Conservation (phyloP, 73 alveolate species). For the Paramecium sonneborni region DNA sequence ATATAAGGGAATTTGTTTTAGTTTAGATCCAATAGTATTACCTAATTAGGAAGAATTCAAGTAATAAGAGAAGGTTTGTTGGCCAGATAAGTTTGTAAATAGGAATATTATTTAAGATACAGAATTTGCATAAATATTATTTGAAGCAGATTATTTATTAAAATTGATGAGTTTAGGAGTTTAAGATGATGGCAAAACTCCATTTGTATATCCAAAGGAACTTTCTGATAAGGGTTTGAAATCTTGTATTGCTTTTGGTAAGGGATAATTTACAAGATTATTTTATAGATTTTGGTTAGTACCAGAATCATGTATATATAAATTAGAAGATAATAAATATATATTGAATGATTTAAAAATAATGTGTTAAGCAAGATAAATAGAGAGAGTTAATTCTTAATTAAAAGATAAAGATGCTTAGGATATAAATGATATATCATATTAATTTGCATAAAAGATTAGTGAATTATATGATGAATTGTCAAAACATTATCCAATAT, state of each 20-base stretch:
- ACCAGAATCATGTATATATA: neutral
- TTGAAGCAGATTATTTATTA: neutral
- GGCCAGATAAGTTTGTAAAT: neutral
- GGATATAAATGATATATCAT: neutral
- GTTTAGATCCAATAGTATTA: neutral
- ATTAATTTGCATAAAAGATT: neutral
- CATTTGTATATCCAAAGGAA: neutral
- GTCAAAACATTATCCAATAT: neutral
- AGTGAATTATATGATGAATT: neutral
- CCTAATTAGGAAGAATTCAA: neutral
- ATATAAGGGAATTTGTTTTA: neutral
- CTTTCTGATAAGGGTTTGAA: neutral
- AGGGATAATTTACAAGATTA: neutral
- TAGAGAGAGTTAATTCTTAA: neutral
- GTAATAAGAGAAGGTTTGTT: neutral
- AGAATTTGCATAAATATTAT: neutral
- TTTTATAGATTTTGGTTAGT: neutral
- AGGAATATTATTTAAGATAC: neutral
- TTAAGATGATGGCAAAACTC: neutral
- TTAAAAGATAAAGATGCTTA: neutral
- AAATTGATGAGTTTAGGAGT: neutral
- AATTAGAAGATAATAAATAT: neutral
- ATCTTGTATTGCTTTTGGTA: neutral
- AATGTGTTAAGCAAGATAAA: neutral
- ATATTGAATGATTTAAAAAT: neutral